Conservation (phyloP, 768 basidiomycete genomes). For the Boletus coccyginus region DNA sequence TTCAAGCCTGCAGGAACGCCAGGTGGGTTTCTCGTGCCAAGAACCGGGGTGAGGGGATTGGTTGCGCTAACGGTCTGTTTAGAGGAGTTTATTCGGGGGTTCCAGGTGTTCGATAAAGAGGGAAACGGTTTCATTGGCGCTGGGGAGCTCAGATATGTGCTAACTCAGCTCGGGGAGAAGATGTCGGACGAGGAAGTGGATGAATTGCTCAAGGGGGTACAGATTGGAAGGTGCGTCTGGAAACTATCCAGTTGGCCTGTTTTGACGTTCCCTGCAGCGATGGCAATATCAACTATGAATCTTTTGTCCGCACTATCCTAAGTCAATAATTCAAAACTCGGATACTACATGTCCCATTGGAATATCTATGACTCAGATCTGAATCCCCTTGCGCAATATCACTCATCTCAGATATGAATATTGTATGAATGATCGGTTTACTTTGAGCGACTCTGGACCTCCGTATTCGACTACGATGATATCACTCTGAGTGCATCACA, state of each 20-base stretch:
- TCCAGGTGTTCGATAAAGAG: conserved; percentile 95
- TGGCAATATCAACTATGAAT: conserved; percentile 97
- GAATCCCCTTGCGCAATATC: too few species aligned
- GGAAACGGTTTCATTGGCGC: conserved; percentile 71
- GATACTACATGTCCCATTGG: neutral
- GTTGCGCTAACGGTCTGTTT: conserved; percentile 1
- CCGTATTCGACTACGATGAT: too few species aligned
- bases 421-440: too few species aligned
- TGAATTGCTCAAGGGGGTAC: conserved; percentile 93
- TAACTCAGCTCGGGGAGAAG: conserved; percentile 97
- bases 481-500: too few species aligned
- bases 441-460: too few species aligned
- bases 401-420: too few species aligned
- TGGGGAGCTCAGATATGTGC: conserved; percentile 70
- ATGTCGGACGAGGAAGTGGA: conserved; percentile 98
- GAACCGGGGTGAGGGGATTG: neutral
- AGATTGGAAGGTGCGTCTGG: conserved; percentile 79
- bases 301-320: conserved; percentile 92
- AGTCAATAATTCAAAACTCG: conserved; percentile 55
- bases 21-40: conserved; percentile 45
- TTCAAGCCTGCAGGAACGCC: conserved; percentile 97
- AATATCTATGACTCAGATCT: too few species aligned
- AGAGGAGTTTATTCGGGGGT: conserved; percentile 99
- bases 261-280: conserved; percentile 51
- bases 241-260: neutral